A percentile compares a stretch with the other conserved stretches of the same genome.
Evolutionary conservation across 805 yeast genomes (phyloP).

Genomic region (Lipomyces sp.): DNA sequence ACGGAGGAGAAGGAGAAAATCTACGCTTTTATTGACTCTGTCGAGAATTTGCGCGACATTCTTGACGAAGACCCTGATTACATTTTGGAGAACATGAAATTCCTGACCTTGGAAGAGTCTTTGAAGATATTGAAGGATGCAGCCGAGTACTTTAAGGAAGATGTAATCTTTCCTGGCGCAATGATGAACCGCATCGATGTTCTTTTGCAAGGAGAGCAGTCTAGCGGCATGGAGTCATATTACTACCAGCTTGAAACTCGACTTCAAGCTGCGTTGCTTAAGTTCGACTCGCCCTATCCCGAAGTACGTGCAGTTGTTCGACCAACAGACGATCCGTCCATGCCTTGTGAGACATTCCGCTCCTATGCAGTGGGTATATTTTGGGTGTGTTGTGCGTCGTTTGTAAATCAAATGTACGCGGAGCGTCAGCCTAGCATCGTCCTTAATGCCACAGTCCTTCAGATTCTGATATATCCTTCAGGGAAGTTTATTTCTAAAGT

Average conservation of each 20-base stretch:
- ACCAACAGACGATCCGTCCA: conserved; percentile 51
- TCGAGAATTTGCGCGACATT: neutral
- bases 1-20: conserved; percentile 5
- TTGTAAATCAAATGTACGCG: conserved; percentile 59
- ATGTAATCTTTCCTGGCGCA: conserved; percentile 51
- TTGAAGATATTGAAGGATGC: conserved; percentile 48
- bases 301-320: conserved; percentile 65
- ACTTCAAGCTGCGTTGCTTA: conserved; percentile 45
- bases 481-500: conserved; percentile 50
- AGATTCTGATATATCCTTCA: conserved; percentile 65
- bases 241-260: conserved; percentile 40
- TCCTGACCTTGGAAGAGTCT: conserved; percentile 46
- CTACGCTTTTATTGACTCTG: neutral
- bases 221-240: neutral
- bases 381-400: conserved; percentile 61
- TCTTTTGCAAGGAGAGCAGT: conserved; percentile 17
- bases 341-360: conserved; percentile 57
- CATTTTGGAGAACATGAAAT: conserved; percentile 38
- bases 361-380: conserved; percentile 56
- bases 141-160: conserved; percentile 49
- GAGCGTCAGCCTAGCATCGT: conserved; percentile 60
- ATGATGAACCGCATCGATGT: conserved; percentile 46
- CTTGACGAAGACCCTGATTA: conserved; percentile 46
- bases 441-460: conserved; percentile 65
- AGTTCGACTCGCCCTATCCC: conserved; percentile 60